Conservation (phyloP, 805 yeast species). For the Candida yuanshanica region DNA sequence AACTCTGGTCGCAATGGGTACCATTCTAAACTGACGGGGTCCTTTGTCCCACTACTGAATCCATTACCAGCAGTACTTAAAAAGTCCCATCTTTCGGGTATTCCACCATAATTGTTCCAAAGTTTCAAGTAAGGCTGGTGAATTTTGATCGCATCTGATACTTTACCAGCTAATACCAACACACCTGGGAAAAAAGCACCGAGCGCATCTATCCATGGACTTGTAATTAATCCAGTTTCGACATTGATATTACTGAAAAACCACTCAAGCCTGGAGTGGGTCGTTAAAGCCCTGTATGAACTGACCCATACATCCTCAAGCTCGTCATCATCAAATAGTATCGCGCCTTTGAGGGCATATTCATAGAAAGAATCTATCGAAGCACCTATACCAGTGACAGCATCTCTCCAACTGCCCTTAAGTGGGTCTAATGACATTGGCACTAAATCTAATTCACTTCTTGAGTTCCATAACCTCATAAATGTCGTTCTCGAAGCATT, state of each 20-base stretch:
- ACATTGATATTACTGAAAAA: constrained; percentile 52
- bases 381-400: constrained; percentile 80
- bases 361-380: constrained; percentile 89
- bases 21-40: constrained; percentile 68
- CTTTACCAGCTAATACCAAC: constrained; percentile 71
- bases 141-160: constrained; percentile 54
- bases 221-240: constrained; percentile 40
- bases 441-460: constrained; percentile 56
- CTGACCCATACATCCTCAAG: constrained; percentile 50
- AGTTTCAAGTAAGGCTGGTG: constrained; percentile 65
- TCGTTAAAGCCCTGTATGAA: constrained; percentile 53
- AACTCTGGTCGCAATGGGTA: constrained; percentile 92
- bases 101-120: constrained; percentile 74
- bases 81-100: constrained; percentile 85
- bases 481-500: constrained; percentile 55
- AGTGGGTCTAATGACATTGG: constrained; percentile 74
- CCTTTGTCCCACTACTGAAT: constrained; percentile 13
- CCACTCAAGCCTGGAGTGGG: constrained; percentile 47
- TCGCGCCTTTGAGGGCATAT: constrained; percentile 72
- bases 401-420: constrained; percentile 48
- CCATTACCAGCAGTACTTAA: constrained; percentile 2
- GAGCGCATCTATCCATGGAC: constrained; percentile 79
- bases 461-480: constrained; percentile 61
- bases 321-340: constrained; percentile 60
- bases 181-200: constrained; percentile 89